phyloP scores from a whole-genome alignment of 345 rosid species.

The Nasturtium officinale region DNA sequence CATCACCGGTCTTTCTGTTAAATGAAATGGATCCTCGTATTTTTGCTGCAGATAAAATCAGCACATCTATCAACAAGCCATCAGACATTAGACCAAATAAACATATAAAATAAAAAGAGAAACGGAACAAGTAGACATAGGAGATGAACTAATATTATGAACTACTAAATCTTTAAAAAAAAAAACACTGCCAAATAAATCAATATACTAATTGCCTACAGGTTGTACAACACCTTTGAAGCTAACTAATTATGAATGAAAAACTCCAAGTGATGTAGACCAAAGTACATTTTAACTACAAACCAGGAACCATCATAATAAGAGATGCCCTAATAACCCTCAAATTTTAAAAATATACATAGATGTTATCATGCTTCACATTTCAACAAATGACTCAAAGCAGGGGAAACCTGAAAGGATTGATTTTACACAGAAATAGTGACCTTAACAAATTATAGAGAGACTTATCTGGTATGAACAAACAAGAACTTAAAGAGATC shows the following conservation, averaged over 20 bases:
- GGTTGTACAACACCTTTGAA: conserved; percentile 17
- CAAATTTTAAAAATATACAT: conserved; percentile 1
- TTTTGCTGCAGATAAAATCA: conserved; percentile 76
- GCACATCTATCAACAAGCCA: conserved; percentile 52
- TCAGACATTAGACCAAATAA: conserved; percentile 25
- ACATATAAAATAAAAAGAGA: not conserved
- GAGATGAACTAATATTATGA: not conserved
- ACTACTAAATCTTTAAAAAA: not conserved
- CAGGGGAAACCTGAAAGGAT: not conserved
- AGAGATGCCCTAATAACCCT: not conserved
- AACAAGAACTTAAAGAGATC: conserved; percentile 2
- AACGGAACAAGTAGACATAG: not conserved
- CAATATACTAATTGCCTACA: not conserved
- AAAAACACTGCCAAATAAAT: conserved; percentile 18
- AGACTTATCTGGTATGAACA: conserved; percentile 14
- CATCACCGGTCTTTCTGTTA: conserved; percentile 63
- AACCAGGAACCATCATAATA: conserved; percentile 11
- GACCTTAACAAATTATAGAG: conserved; percentile 10
- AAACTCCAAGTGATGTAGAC: conserved; percentile 1
- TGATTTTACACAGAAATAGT: conserved; percentile 12
- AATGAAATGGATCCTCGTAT: conserved; percentile 52
- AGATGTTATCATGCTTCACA: not conserved
- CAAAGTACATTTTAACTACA: not conserved
- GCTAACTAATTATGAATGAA: conserved; percentile 1
- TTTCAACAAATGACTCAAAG: not conserved